Conservation (phyloP, 495 filamentous ascomycete genomes). For the Penicillium chermesinum region DNA sequence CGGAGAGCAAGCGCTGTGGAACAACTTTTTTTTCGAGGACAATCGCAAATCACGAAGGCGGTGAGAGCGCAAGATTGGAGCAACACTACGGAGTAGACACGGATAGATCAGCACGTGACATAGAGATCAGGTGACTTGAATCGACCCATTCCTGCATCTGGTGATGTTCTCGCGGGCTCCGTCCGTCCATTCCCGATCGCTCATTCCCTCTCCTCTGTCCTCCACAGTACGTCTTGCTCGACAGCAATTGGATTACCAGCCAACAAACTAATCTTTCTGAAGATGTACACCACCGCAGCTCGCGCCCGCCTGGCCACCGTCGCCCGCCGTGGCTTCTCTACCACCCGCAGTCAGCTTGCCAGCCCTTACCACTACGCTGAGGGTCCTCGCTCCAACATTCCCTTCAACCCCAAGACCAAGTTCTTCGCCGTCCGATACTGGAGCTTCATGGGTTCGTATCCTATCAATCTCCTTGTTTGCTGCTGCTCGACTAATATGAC, state of each 20-base stretch:
- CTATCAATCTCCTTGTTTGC: slow-evolving; percentile 5
- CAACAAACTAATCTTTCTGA: slow-evolving; percentile 11
- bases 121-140: slow-evolving; percentile 25
- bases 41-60: slow-evolving; percentile 35
- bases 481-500: slow-evolving; percentile 14
- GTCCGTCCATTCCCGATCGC: slow-evolving; percentile 29
- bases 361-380: slow-evolving; percentile 98
- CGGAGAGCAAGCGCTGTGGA: slow-evolving; percentile 5
- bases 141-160: slow-evolving; percentile 25
- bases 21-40: slow-evolving; percentile 24
- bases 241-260: not conserved
- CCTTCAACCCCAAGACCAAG: slow-evolving; percentile 90
- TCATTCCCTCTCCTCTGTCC: slow-evolving; percentile 25
- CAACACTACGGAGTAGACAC: too few relatives aligned
- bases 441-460: slow-evolving; percentile 63
- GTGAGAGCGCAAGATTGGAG: slow-evolving; percentile 23
- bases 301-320: slow-evolving; percentile 60
- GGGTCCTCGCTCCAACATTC: slow-evolving; percentile 88
- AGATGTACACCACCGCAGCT: slow-evolving; percentile 84
- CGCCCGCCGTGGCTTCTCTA: slow-evolving; percentile 89
- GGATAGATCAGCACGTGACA: slow-evolving; percentile 10
- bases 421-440: slow-evolving; percentile 81
- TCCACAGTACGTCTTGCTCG: slow-evolving; percentile 28
- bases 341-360: slow-evolving; percentile 76
- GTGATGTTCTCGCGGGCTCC: slow-evolving; percentile 22